Conservation (phyloP, 192 early-diverging fungal genomes). For the Linderina pennispora region DNA sequence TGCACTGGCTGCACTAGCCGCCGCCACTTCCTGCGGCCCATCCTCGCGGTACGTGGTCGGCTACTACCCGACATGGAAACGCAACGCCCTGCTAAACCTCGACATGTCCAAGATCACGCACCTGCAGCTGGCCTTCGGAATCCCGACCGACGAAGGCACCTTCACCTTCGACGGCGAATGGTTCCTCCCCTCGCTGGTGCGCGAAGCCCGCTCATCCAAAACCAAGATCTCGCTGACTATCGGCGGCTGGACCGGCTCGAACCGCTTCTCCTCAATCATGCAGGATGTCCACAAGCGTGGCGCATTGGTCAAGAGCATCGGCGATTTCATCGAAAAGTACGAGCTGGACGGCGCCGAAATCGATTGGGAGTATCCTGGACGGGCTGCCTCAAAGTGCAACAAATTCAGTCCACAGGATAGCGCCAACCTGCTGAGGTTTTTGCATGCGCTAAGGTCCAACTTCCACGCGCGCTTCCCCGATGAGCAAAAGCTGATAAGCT, state of each 20-base stretch:
- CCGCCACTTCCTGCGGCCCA: conserved; percentile 15
- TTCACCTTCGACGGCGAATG: conserved; percentile 49
- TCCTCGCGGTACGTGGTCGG: conserved; percentile 42
- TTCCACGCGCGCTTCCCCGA: conserved; percentile 24
- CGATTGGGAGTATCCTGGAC: conserved; percentile 62
- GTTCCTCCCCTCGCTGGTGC: conserved; percentile 48
- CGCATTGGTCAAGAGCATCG: conserved; percentile 52
- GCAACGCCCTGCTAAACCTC: conserved; percentile 40
- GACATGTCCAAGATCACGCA: conserved; percentile 39
- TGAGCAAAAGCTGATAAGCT: conserved; percentile 49
- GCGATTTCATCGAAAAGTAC: conserved; percentile 49
- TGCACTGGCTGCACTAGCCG: background rate
- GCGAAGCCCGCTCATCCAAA: conserved; percentile 32
- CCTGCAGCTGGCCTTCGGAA: conserved; percentile 45
- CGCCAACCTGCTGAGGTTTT: conserved; percentile 33
- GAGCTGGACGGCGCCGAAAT: conserved; percentile 59
- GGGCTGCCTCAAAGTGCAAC: conserved; percentile 55
- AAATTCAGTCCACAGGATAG: conserved; percentile 34
- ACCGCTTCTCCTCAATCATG: conserved; percentile 54
- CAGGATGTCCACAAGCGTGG: conserved; percentile 46
- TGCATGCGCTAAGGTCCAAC: conserved; percentile 35
- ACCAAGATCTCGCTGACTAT: conserved; percentile 57
- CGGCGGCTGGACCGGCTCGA: conserved; percentile 74
- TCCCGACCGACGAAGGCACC: conserved; percentile 41
- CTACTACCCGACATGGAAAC: conserved; percentile 44